phyloP scores from a whole-genome alignment of 352 stramenopile genomes.

The Phytophthora lateralis region DNA sequence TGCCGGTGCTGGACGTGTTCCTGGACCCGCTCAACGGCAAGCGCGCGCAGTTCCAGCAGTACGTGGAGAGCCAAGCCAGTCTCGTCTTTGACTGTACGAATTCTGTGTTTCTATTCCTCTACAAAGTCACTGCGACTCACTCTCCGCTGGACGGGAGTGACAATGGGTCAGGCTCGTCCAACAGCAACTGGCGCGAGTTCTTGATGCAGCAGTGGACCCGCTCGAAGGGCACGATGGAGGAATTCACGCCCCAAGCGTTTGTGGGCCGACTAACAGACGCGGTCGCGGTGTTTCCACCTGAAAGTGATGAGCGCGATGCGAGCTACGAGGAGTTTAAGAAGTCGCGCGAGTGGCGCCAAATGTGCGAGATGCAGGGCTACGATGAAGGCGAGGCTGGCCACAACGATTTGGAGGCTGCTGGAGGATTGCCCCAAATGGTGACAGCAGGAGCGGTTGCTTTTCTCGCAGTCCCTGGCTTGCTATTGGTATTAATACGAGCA shows the following conservation, averaged over 20 bases:
- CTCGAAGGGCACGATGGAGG: slow-evolving; percentile 36
- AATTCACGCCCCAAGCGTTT: slow-evolving; percentile 76
- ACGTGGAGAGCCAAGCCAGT: slow-evolving; percentile 26
- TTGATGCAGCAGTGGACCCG: slow-evolving; percentile 59
- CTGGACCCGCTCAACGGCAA: slow-evolving; percentile 73
- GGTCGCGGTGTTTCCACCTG: slow-evolving; percentile 33
- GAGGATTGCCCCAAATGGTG: too few species aligned
- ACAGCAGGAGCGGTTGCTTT: slow-evolving; percentile 15
- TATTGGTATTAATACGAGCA: slow-evolving; percentile 31
- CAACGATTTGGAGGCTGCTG: background rate
- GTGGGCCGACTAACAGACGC: slow-evolving; percentile 59
- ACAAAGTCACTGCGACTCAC: slow-evolving; percentile 31
- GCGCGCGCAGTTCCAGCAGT: slow-evolving; percentile 62
- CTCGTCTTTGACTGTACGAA: slow-evolving; percentile 56
- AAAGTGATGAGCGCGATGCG: slow-evolving; percentile 13
- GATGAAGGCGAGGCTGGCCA: slow-evolving; percentile 4
- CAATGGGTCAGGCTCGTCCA: background rate
- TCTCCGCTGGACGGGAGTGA: slow-evolving; percentile 6
- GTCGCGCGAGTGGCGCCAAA: slow-evolving; percentile 33
- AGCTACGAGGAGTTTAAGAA: slow-evolving; percentile 21
- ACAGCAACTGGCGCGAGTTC: slow-evolving; percentile 55
- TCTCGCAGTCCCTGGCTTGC: slow-evolving; percentile 30
- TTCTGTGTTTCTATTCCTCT: slow-evolving; percentile 70
- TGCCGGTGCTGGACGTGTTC: slow-evolving; percentile 72
- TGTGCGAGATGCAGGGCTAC: slow-evolving; percentile 33